phyloP scores from a whole-genome alignment of 768 basidiomycete species.

The Lactifluus pinguis region DNA sequence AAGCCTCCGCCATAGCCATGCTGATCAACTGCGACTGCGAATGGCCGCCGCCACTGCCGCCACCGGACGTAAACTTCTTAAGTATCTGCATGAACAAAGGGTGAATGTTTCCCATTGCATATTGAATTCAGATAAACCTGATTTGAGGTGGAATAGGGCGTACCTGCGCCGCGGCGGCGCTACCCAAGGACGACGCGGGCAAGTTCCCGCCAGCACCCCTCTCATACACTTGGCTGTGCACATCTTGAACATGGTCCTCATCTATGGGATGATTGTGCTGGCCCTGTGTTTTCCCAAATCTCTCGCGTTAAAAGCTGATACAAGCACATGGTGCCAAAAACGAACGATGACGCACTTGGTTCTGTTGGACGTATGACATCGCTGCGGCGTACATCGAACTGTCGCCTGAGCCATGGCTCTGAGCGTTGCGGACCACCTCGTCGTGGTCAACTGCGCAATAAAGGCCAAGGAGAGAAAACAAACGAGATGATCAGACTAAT shows the following conservation, averaged over 20 bases:
- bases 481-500: conserved; percentile 1
- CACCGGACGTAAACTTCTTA: conserved; percentile 57
- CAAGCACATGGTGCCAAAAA: neutral
- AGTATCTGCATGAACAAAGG: conserved; percentile 35
- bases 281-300: conserved; percentile 27
- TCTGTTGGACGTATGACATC: conserved; percentile 40
- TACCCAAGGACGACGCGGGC: conserved; percentile 55
- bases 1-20: conserved; percentile 77
- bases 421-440: conserved; percentile 49
- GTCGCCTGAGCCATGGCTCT: conserved; percentile 47
- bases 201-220: conserved; percentile 42
- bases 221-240: conserved; percentile 56
- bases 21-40: conserved; percentile 61
- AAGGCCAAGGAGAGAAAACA: neutral
- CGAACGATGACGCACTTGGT: conserved; percentile 36
- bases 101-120: neutral
- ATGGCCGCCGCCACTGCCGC: conserved; percentile 30
- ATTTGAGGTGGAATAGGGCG: conserved; percentile 1
- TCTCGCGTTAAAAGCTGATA: neutral
- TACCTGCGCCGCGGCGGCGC: conserved; percentile 73
- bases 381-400: conserved; percentile 49
- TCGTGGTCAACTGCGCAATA: conserved; percentile 47
- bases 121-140: neutral
- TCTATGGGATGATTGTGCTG: conserved; percentile 54
- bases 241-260: conserved; percentile 50